These are phyloP conservation scores for Colletotrichum eremochloae DNA, from an alignment of 2,329 filamentous ascomycete genomes.

Conservation along the genomic window DNA sequence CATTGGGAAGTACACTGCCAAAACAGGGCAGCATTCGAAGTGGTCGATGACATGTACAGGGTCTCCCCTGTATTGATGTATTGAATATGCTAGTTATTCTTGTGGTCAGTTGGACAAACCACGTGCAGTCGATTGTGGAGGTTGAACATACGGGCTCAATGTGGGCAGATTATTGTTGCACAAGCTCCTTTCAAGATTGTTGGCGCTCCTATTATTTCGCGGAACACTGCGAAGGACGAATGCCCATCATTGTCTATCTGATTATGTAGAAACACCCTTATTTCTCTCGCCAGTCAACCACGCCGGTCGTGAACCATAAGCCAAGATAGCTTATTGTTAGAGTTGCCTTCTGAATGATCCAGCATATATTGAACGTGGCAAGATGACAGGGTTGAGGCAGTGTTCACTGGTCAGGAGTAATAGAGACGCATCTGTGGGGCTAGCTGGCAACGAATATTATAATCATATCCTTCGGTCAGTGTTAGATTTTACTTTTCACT, in stretches of 20 bases:
- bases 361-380: background rate
- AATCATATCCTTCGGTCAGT: background rate
- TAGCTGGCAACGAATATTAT: background rate
- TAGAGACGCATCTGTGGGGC: background rate
- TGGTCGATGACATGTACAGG: background rate
- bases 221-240: background rate
- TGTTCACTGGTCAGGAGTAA: background rate
- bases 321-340: background rate
- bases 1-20: background rate
- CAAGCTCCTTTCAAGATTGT: background rate
- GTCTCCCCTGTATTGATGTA: background rate
- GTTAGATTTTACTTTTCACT: background rate
- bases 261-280: background rate
- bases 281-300: background rate
- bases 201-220: background rate
- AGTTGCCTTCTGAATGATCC: background rate
- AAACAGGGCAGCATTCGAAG: background rate
- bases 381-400: rapidly evolving
- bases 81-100: too few relatives aligned
- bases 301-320: background rate
- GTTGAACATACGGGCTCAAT: background rate
- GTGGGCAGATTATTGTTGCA: background rate
- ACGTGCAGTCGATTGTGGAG: background rate
- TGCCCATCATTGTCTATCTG: background rate
- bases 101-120: background rate